Conservation (phyloP, 2,329 filamentous ascomycete genomes). For the Verticillium nonalfalfae region DNA sequence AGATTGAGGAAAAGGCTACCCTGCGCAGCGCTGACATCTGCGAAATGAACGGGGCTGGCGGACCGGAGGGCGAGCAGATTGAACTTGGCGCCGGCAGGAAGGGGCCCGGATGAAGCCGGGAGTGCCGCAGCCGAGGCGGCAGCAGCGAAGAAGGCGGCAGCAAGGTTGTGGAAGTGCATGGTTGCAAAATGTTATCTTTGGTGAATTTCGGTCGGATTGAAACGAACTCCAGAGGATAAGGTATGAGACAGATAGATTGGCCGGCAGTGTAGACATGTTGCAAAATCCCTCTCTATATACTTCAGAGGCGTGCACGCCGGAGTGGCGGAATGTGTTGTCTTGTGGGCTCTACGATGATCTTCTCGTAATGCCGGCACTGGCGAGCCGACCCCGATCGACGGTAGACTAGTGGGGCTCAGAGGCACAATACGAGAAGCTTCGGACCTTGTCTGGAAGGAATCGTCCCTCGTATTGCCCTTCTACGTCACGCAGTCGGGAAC, state of each 20-base stretch:
- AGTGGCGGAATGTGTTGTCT: background rate
- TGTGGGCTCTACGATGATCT: constrained; percentile 5
- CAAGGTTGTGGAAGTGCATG: constrained; percentile 15
- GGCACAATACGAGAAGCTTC: background rate
- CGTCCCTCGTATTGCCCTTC: background rate
- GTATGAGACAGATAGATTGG: background rate
- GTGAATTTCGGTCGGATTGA: background rate
- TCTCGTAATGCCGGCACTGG: constrained; percentile 6
- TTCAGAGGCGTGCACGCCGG: background rate
- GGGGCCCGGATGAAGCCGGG: background rate
- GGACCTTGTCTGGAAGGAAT: background rate
- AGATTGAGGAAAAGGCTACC: constrained; percentile 37
- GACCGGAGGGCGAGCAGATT: constrained; percentile 37
- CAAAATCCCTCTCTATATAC: constrained; percentile 1
- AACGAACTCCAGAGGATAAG: background rate
- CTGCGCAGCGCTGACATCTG: constrained; percentile 34
- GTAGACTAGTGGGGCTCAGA: background rate
- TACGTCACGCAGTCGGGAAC: background rate
- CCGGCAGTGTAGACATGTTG: no score
- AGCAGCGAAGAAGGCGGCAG: constrained; percentile 19
- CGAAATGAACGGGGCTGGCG: constrained; percentile 40
- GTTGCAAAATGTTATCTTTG: background rate
- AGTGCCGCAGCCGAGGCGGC: constrained; percentile 12
- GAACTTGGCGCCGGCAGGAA: background rate
- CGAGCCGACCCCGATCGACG: background rate